phyloP scores from a whole-genome alignment of 1,139 yeast species.

The Debaryomyces coudertii region DNA sequence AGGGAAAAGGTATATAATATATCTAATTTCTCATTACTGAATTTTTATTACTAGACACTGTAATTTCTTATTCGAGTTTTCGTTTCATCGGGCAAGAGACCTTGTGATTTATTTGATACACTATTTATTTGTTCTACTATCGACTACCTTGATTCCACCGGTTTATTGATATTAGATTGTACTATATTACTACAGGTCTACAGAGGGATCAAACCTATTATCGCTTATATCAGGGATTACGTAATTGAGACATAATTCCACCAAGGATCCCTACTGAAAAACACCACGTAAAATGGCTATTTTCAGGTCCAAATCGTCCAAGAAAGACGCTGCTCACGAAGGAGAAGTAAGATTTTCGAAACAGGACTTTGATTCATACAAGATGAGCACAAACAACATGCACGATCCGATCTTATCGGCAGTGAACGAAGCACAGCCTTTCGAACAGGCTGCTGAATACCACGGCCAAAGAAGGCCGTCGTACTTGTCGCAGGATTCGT shows the following conservation, averaged over 20 bases:
- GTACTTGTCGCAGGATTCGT: slow-evolving; percentile 41
- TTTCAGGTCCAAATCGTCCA: slow-evolving; percentile 39
- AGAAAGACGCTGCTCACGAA: slow-evolving; percentile 13
- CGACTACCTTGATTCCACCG: background rate
- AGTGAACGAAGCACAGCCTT: slow-evolving; percentile 94
- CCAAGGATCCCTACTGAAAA: background rate
- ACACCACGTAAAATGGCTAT: slow-evolving; percentile 34
- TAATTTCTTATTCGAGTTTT: background rate
- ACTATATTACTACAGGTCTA: background rate
- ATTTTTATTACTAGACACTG: background rate
- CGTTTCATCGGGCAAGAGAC: background rate
- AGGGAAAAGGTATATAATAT: background rate
- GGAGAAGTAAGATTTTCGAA: slow-evolving; percentile 42
- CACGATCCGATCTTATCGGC: slow-evolving; percentile 92
- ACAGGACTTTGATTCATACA: slow-evolving; percentile 35
- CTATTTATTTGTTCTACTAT: background rate
- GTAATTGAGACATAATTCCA: slow-evolving; percentile 4
- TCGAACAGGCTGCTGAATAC: slow-evolving; percentile 67
- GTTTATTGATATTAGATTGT: background rate
- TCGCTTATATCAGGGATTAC: slow-evolving; percentile 8
- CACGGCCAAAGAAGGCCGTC: slow-evolving; percentile 40
- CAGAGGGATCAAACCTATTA: background rate
- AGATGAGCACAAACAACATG: slow-evolving; percentile 60
- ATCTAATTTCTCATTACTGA: background rate
- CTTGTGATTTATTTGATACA: background rate